phyloP scores from a whole-genome alignment of 2,329 filamentous ascomycete genomes.

The Venturia asperata region DNA sequence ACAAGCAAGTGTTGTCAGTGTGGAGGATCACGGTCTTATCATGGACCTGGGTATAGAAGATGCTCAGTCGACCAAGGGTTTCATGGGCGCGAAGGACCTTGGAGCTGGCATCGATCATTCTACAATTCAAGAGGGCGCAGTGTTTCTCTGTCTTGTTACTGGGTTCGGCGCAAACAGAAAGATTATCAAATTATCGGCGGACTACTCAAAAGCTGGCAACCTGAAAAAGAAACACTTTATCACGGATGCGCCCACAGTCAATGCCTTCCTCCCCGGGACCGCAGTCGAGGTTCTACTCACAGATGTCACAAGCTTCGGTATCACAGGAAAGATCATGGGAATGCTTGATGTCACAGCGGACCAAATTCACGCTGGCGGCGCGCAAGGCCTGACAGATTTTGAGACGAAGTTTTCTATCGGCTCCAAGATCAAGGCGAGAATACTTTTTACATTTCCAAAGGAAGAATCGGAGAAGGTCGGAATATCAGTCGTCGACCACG shows the following conservation, averaged over 20 bases:
- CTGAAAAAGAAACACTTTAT: slow-evolving; percentile 59
- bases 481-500: slow-evolving; percentile 78
- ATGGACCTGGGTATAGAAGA: slow-evolving; percentile 81
- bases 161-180: slow-evolving; percentile 70
- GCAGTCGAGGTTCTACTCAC: slow-evolving; percentile 77
- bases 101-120: slow-evolving; percentile 58
- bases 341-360: slow-evolving; percentile 87
- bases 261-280: slow-evolving; percentile 86
- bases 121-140: slow-evolving; percentile 70
- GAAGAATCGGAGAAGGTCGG: slow-evolving; percentile 76
- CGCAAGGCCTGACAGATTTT: slow-evolving; percentile 61
- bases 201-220: slow-evolving; percentile 62
- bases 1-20: slow-evolving; percentile 80
- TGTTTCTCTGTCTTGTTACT: slow-evolving; percentile 75
- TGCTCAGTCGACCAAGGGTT: slow-evolving; percentile 59
- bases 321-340: slow-evolving; percentile 86
- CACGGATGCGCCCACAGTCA: slow-evolving; percentile 74
- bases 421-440: slow-evolving; percentile 73
- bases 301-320: slow-evolving; percentile 64
- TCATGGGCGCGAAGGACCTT: slow-evolving; percentile 78
- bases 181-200: slow-evolving; percentile 76
- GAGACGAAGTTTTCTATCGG: slow-evolving; percentile 75
- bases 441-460: slow-evolving; percentile 80
- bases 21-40: slow-evolving; percentile 91
- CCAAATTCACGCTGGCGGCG: slow-evolving; percentile 76